Evolutionary conservation across 2,329 filamentous ascomycete species (phyloP), one percentile per base, ranked within the genome.

Genomic region (Colletotrichum euphorbiae): DNA sequence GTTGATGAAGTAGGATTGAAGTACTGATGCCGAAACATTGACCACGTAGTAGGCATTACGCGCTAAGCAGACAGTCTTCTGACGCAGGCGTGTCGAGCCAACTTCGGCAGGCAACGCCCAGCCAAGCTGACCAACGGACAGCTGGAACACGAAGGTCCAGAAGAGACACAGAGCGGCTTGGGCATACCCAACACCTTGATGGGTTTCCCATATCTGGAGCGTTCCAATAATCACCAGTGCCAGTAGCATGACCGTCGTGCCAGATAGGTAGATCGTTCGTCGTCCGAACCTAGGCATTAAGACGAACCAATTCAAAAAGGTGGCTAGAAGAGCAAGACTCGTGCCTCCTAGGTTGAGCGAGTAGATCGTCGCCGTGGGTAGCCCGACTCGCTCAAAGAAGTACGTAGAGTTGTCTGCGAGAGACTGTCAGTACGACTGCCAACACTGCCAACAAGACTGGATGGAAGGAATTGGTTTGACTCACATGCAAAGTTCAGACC

Each of bases 261-360:
- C 73, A 2, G 79, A 77, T 38, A 83, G 79, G n/a, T 86, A 81
- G 3, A 84, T 76, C 1, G 76, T 79, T 3, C 82, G 79, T 17
- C 84, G 79, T 24, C 84, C 84, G 57, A 84, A 79, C 2, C 78
- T 73, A 0, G 75, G 74, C 77, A 82, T 81, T 5, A 65, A 24
- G 24, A 58, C 40, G n/a, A 69, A 54, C 83, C 83, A 86, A 2
- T 82, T 82, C 2, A 78, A 63, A 1, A 83, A 72, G 0, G 81
- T 84, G 2, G 82, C 84, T 3, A 82, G 72, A 77, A 75, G 79
- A 70, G 70, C 81, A 78, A 74, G 82, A 70, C 58, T 78, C 71
- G 71, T 82, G 72, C 71, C 79, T 45, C 64, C 83, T 17, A 85
- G 74, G 28, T 79, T 75, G 48, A 81, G 76, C 46, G 76, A 74